Conservation (phyloP, 2,329 filamentous ascomycete genomes). For the Phialocephala subalpina region DNA sequence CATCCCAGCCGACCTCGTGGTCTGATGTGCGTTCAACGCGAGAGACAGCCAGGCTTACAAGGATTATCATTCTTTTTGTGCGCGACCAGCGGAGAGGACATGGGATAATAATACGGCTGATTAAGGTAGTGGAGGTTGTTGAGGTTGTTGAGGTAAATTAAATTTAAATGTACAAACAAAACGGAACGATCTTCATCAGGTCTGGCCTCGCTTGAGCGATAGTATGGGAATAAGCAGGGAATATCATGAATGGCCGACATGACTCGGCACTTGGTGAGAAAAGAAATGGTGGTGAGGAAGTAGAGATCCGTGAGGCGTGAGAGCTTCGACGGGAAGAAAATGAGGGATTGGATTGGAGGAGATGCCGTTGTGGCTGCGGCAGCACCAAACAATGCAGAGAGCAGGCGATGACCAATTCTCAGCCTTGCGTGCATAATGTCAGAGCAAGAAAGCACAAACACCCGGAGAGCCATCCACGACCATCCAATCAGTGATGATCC, state of each 20-base stretch:
- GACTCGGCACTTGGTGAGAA: not conserved
- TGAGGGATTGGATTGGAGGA: too few species aligned
- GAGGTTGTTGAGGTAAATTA: not conserved
- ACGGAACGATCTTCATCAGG: not conserved
- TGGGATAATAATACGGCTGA: conserved; percentile 10
- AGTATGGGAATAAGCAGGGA: not conserved
- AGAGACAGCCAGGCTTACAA: not conserved
- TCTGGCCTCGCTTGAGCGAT: not conserved
- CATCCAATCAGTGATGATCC: not conserved
- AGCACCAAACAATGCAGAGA: not conserved
- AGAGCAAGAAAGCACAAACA: not conserved
- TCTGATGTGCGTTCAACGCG: not conserved
- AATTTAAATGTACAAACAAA: too few species aligned
- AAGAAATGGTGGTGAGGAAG: not conserved
- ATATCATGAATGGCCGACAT: not conserved
- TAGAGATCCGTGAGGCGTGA: not conserved
- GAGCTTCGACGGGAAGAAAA: not conserved
- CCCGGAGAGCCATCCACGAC: not conserved
- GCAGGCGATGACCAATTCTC: not conserved
- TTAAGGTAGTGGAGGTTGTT: not conserved
- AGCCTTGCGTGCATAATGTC: not conserved
- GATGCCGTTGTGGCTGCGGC: conserved; percentile 4
- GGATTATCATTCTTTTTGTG: too few species aligned
- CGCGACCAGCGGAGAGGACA: conserved; percentile 12
- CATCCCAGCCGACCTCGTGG: not conserved